These are phyloP conservation scores for Chaetomium tenue DNA, from an alignment of 495 filamentous ascomycete species.

Conservation along the genomic window DNA sequence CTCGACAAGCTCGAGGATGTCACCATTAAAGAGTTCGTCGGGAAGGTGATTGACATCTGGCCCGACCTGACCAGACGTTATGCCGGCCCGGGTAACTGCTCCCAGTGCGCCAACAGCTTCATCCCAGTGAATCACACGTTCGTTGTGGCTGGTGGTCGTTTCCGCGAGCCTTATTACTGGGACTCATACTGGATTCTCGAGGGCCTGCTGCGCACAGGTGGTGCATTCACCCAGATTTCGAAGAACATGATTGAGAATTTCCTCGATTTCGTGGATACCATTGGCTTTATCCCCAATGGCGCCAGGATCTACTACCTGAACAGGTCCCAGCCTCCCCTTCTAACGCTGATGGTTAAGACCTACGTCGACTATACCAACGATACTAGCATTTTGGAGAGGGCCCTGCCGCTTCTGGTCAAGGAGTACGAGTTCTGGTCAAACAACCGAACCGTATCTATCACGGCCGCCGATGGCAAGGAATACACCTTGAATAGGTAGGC, in stretches of 20 bases:
- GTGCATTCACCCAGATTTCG: conserved; percentile 48
- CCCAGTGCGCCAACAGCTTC: conserved; percentile 48
- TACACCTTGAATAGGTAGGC: conserved; percentile 46
- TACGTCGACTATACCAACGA: conserved; percentile 53
- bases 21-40: conserved; percentile 46
- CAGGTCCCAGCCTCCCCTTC: conserved; percentile 49
- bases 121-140: conserved; percentile 54
- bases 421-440: conserved; percentile 49
- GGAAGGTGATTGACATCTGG: conserved; percentile 53
- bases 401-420: conserved; percentile 48
- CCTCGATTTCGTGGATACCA: conserved; percentile 49
- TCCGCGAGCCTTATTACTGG: conserved; percentile 55
- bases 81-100: conserved; percentile 42
- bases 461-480: conserved; percentile 33
- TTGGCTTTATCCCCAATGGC: conserved; percentile 53
- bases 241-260: conserved; percentile 55
- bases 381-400: conserved; percentile 46
- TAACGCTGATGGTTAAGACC: conserved; percentile 50
- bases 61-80: conserved; percentile 50
- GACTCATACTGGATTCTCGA: conserved; percentile 55
- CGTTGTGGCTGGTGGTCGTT: conserved; percentile 51
- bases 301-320: conserved; percentile 51
- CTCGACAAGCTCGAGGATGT: conserved; percentile 44
- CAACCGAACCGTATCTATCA: conserved; percentile 45
- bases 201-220: conserved; percentile 50